Base-by-base conservation (phyloP, 1,139 yeast species). In the Yamadazyma pseudoaaseri region DNA sequence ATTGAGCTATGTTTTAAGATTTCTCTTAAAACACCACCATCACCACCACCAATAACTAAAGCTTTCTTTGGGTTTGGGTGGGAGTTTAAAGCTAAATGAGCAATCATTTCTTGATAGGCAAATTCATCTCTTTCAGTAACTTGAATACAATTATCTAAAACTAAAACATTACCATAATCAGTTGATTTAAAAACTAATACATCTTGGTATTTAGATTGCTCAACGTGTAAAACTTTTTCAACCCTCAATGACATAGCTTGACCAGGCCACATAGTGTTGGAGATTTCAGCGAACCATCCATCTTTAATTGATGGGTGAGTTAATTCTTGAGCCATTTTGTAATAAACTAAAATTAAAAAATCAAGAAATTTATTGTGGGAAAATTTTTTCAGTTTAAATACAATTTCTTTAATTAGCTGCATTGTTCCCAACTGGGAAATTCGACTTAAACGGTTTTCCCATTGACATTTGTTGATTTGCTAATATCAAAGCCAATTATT, bases 91-190 rank as follows among this genome's bases (percentile, higher is more conserved):
- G 95, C 95, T 54, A 89, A 70, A 63, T 89, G 96, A 27, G 96
- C 68, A 59, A 89, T 89, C 95, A 89, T 86, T 62, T 89, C 97
- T 68, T 89, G 97, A 70, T 86, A 86, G 34, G 96, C 79, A 61
- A 86, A 89, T 65, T 89, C 97, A 57, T 89, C 97, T 54, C 96
- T 78, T 65, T 89, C 97, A 32, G 96, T 86, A 37, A 83, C 92
- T 65, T 89, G 97, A 52, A 89, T 84, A 40, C 86, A 89, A 44
- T 90, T 89, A 62, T 89, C 97, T 51, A 89, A 73, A 17, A 87
- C 96, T 49, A 89, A 71, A 25, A 89, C 97, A 53, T 89, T 89
- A 48, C 97, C 97, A 60, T 86, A 87, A 58, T 81, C 80, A 29
- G 90, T 78, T 33, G 94, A 82, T 64, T 86, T 82, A 71, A 89